Base-by-base conservation (phyloP, 202 grass and related monocot genomes). In the Saccharum hybrid region DNA sequence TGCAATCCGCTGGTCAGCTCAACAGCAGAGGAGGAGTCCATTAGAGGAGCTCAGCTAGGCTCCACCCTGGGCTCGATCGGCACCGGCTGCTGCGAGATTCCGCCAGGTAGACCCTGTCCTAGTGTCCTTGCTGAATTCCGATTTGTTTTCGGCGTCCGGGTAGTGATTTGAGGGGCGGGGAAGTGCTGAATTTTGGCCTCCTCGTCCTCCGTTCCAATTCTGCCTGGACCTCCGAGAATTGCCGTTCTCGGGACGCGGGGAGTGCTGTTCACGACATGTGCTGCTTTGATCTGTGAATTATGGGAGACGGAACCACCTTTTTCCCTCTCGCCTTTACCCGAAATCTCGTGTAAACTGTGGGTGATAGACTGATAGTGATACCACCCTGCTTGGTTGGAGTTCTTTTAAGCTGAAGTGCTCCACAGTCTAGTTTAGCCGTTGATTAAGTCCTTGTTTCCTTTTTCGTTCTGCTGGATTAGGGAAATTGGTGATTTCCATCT, bases 201-300 rank as follows among this genome's bases (percentile, higher is more conserved):
- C 26, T 52, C 4, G 16, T 69, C 23, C 60, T 80, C 57, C 26
- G 26, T 26, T 26, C 26, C 26, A 26, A 40, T 84, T 87, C 21
- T 74, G 80, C 69, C 23, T n/a, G 54, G 7, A 0, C 54, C 48
- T 13, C n/a, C n/a, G 56, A 62, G 75, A 71, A 60, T 66, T 90
- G 46, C 75, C 71, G 42, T 81, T 76, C 69, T 52, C 7, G 75
- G 64, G 70, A 51, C 22, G 30, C 30, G 19, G 43, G 74, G 68
- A 21, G 62, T 83, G 36, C 30, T 68, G 68, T 30, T 74, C 67
- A 75, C 51, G 85, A 39, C 52, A 31, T 87, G 66, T 42, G 41
- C 66, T 18, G 78, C 7, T 79, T 48, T 84, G 81, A 87, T 90
- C 81, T 77, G 56, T 81, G 65, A 49, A 87, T 72, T 77, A 3